phyloP scores from a whole-genome alignment of 164 flowering plant species.

The Nelumbo lutea region DNA sequence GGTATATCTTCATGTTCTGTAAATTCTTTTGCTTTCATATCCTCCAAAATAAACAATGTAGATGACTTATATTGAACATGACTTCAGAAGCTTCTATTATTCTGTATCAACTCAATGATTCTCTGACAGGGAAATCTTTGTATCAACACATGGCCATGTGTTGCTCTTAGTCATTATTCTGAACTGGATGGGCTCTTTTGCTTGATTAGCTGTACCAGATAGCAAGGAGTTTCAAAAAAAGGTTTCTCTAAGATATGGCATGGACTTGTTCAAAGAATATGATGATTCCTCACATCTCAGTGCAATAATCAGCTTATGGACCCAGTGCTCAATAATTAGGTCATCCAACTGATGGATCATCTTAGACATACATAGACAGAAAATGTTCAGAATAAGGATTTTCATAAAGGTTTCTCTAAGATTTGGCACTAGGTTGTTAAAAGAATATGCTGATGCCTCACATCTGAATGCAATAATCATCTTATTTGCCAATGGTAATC shows the following conservation, averaged over 20 bases:
- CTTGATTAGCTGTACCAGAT: slow-evolving; percentile 42
- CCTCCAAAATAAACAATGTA: slow-evolving; percentile 16
- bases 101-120: slow-evolving; percentile 4
- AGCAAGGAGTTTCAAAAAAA: slow-evolving; percentile 3
- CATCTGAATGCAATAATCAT: too few species aligned
- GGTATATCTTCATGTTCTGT: slow-evolving; percentile 19
- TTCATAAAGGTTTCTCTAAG: too few species aligned
- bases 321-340: neutral
- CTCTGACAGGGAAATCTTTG: slow-evolving; percentile 1
- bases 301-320: neutral
- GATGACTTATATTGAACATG: slow-evolving; percentile 5
- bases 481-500: too few species aligned
- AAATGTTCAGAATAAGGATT: too few species aligned
- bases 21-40: slow-evolving; percentile 18
- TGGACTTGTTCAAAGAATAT: neutral
- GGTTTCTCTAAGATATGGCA: neutral
- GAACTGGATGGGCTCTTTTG: slow-evolving; percentile 31
- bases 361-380: too few species aligned
- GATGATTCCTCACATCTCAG: neutral
- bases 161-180: slow-evolving; percentile 17
- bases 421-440: too few species aligned
- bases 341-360: neutral
- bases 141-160: slow-evolving; percentile 2
- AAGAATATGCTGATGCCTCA: too few species aligned
- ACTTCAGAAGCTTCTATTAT: slow-evolving; percentile 11